phyloP scores from a whole-genome alignment of 2,329 filamentous ascomycete genomes.

The Pseudogymnoascus sp. region DNA sequence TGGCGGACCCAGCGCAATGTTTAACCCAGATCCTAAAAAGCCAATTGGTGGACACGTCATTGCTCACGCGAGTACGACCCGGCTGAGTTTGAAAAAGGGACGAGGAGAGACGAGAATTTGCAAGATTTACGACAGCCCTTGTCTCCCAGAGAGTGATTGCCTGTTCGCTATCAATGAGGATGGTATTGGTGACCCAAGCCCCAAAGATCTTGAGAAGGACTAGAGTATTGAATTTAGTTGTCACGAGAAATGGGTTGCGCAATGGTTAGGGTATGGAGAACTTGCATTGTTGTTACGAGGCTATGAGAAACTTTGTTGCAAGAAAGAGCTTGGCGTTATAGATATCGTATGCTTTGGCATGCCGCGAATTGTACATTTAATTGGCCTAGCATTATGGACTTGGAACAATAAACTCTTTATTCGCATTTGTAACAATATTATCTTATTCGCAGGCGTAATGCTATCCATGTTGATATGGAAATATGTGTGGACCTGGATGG shows the following conservation, averaged over 20 bases:
- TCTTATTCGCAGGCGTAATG: neutral
- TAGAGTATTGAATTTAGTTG: slow-evolving; percentile 12
- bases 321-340: slow-evolving; percentile 7
- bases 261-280: neutral
- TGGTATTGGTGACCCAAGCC: slow-evolving; percentile 89
- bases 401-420: neutral
- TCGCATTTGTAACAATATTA: neutral
- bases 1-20: slow-evolving; percentile 93
- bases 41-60: slow-evolving; percentile 99
- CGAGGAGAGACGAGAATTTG: slow-evolving; percentile 91
- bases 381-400: slow-evolving; percentile 6
- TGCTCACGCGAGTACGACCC: slow-evolving; percentile 90
- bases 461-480: slow-evolving; percentile 12
- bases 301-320: slow-evolving; percentile 2
- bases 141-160: slow-evolving; percentile 91
- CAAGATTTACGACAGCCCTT: slow-evolving; percentile 98
- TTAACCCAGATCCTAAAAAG: slow-evolving; percentile 98
- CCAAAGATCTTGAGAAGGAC: slow-evolving; percentile 90
- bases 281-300: slow-evolving; percentile 7
- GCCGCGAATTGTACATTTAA: slow-evolving; percentile 1
- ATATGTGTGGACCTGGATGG: slow-evolving; percentile 10
- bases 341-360: neutral
- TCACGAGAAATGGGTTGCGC: neutral
- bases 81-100: slow-evolving; percentile 92
- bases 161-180: slow-evolving; percentile 96